phyloP scores from a whole-genome alignment of 2,329 filamentous ascomycete species.

The Didymella segeticola region DNA sequence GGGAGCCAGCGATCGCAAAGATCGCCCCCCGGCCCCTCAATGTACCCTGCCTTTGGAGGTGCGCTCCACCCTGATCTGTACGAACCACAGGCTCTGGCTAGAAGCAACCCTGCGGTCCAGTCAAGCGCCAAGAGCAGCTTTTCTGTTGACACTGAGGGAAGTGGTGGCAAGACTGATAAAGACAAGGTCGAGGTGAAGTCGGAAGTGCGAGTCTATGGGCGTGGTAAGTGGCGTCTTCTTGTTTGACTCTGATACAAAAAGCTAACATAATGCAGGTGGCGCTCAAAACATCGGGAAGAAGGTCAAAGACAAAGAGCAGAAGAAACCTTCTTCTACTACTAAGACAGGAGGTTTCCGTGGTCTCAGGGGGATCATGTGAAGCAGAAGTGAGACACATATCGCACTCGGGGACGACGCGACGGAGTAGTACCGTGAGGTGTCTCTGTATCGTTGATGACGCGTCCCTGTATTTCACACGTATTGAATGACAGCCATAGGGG shows the following conservation, averaged over 20 bases:
- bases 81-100: conserved; percentile 25
- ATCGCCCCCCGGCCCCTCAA: conserved; percentile 28
- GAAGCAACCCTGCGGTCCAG: conserved; percentile 13
- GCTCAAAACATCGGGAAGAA: conserved; percentile 64
- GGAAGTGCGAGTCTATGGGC: conserved; percentile 60
- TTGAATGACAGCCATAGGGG: not conserved
- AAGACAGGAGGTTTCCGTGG: conserved; percentile 50
- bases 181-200: conserved; percentile 57
- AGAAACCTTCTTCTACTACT: conserved; percentile 51
- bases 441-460: too few relatives aligned
- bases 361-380: conserved; percentile 49
- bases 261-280: conserved; percentile 50
- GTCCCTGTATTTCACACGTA: too few relatives aligned
- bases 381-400: not conserved
- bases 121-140: conserved; percentile 51
- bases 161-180: conserved; percentile 47
- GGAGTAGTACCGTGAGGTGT: not conserved
- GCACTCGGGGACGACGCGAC: not conserved
- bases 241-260: conserved; percentile 34
- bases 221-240: conserved; percentile 54
- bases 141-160: conserved; percentile 47
- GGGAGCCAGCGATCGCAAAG: conserved; percentile 26
- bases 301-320: conserved; percentile 55
- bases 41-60: conserved; percentile 35
- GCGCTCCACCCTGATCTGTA: conserved; percentile 37